These are phyloP conservation scores for Lasiodiplodia hormozganensis DNA, from an alignment of 2,329 filamentous ascomycete genomes.

Conservation along the genomic window DNA sequence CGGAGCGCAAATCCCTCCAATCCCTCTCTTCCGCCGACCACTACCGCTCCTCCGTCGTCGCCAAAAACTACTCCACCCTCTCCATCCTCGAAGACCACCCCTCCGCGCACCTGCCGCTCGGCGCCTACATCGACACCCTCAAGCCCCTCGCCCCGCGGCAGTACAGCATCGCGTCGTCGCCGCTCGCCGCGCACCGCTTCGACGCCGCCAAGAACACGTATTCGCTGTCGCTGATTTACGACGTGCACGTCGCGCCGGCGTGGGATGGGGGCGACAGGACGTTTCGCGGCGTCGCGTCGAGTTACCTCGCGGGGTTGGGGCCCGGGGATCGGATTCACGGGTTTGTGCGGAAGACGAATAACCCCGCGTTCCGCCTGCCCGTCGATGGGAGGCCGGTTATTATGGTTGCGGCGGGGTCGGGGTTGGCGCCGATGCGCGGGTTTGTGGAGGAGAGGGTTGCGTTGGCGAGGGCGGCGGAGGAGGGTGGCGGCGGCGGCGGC, in stretches of 20 bases:
- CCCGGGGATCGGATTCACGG: constrained; percentile 45
- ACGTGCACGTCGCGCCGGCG: constrained; percentile 58
- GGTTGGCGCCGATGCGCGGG: constrained; percentile 42
- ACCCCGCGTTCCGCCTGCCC: constrained; percentile 47
- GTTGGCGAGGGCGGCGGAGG: neutral
- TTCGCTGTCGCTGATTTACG: constrained; percentile 68
- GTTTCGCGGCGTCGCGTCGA: constrained; percentile 46
- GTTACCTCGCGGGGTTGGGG: constrained; percentile 43
- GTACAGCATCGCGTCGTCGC: constrained; percentile 78
- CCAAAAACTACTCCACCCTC: constrained; percentile 33
- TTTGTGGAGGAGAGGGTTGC: constrained; percentile 43
- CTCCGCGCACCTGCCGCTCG: constrained; percentile 53
- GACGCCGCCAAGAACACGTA: constrained; percentile 37
- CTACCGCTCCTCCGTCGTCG: constrained; percentile 28
- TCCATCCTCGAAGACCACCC: constrained; percentile 35
- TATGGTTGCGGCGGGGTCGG: constrained; percentile 47
- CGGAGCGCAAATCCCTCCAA: constrained; percentile 3
- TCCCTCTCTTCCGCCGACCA: neutral
- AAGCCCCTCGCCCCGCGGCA: constrained; percentile 74
- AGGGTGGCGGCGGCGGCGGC: neutral
- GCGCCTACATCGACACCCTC: constrained; percentile 70
- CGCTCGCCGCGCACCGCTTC: constrained; percentile 48
- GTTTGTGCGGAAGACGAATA: constrained; percentile 41
- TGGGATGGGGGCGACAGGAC: constrained; percentile 42
- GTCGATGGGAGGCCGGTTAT: constrained; percentile 54